Conservation (phyloP, 2,329 filamentous ascomycete species). For the Exophiala phaeomuriformis region DNA sequence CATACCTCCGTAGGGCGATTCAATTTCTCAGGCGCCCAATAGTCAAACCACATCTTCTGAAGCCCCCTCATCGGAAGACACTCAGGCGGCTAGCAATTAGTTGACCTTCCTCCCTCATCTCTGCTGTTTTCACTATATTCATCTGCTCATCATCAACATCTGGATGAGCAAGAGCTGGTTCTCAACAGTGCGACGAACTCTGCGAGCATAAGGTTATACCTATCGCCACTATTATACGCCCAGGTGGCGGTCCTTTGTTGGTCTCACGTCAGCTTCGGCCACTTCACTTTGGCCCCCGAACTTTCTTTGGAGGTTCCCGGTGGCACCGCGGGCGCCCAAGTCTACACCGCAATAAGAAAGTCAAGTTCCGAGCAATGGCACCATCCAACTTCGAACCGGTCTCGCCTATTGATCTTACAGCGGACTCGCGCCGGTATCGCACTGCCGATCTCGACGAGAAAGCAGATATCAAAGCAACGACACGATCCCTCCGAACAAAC, state of each 20-base stretch:
- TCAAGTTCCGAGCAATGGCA: constrained; percentile 19
- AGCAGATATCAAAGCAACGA: constrained; percentile 17
- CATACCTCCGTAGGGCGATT: constrained; percentile 3
- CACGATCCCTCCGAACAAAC: constrained; percentile 22
- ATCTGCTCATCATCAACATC: constrained; percentile 8
- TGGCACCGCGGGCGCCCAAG: constrained; percentile 4
- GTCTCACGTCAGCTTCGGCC: constrained; percentile 22
- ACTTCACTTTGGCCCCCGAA: constrained; percentile 1
- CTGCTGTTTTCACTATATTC: constrained; percentile 1
- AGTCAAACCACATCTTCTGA: constrained; percentile 13
- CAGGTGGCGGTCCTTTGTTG: not conserved
- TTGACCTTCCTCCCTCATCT: constrained; percentile 13
- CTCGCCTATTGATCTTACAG: constrained; percentile 36
- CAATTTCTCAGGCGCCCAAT: constrained; percentile 4
- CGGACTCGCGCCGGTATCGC: constrained; percentile 30
- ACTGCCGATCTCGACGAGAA: constrained; percentile 28
- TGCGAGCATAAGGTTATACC: constrained; percentile 3
- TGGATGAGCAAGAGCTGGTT: constrained; percentile 21
- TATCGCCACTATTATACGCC: not conserved
- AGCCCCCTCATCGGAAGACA: constrained; percentile 12
- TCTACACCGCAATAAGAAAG: constrained; percentile 4
- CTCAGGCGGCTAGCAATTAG: constrained; percentile 15
- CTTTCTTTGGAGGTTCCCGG: constrained; percentile 11
- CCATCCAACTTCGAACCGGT: constrained; percentile 31
- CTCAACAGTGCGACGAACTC: constrained; percentile 15